These are phyloP conservation scores for Rhododendron vialii DNA, from an alignment of 148 eudicot genomes.

Conservation along the genomic window DNA sequence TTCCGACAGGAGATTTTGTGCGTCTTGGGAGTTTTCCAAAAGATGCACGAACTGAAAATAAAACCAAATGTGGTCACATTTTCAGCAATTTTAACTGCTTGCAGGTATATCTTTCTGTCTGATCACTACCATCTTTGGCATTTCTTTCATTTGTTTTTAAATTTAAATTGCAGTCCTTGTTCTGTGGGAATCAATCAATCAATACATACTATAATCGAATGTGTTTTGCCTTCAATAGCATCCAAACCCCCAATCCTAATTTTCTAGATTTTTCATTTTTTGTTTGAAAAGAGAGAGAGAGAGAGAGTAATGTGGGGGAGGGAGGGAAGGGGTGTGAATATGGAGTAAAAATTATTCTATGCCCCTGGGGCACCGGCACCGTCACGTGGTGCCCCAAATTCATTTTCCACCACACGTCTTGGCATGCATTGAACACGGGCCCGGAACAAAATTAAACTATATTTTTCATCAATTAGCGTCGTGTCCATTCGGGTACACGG, in stretches of 20 bases:
- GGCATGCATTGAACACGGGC: background rate
- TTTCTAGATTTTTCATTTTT: too few species aligned
- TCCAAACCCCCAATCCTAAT: background rate
- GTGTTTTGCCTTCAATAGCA: background rate
- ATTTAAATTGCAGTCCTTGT: background rate
- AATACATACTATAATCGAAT: background rate
- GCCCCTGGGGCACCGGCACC: background rate
- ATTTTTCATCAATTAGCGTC: too few species aligned
- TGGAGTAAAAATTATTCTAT: too few species aligned
- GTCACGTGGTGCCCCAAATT: background rate
- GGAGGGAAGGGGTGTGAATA: too few species aligned
- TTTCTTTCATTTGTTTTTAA: background rate
- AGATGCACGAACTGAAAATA: constrained; percentile 87
- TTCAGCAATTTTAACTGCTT: constrained; percentile 94
- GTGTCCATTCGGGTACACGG: background rate
- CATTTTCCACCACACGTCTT: background rate
- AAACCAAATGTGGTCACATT: constrained; percentile 97
- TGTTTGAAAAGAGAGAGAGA: too few species aligned
- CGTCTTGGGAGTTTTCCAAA: constrained; percentile 72
- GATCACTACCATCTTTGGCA: background rate
- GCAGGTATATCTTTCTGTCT: constrained; percentile 57
- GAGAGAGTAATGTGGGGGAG: too few species aligned
- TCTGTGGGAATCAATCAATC: background rate
- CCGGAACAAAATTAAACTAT: too few species aligned
- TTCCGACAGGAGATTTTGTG: constrained; percentile 53